phyloP scores from a whole-genome alignment of 495 filamentous ascomycete species.

The Platismatia glauca region DNA sequence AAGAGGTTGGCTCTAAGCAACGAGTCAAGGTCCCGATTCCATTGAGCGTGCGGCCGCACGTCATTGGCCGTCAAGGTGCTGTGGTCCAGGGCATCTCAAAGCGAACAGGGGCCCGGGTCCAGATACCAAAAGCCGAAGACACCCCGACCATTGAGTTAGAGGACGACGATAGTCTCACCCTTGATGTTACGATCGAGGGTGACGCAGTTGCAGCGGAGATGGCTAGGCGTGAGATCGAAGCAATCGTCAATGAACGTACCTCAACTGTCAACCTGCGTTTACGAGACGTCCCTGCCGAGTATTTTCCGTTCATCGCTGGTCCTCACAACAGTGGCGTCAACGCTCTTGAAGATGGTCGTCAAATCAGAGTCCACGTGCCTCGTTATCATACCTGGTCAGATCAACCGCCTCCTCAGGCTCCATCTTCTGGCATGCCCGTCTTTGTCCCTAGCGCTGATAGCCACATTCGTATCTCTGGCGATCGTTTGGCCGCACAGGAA shows the following conservation, averaged over 20 bases:
- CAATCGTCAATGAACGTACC: conserved; percentile 76
- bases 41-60: conserved; percentile 66
- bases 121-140: conserved; percentile 72
- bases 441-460: conserved; percentile 58
- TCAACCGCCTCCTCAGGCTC: conserved; percentile 59
- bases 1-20: conserved; percentile 78
- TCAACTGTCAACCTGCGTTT: conserved; percentile 64
- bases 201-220: conserved; percentile 74
- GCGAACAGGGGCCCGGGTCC: conserved; percentile 76
- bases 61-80: conserved; percentile 87
- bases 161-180: conserved; percentile 70
- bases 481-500: conserved; percentile 71
- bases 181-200: conserved; percentile 83
- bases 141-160: conserved; percentile 38
- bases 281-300: conserved; percentile 77
- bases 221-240: conserved; percentile 70
- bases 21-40: conserved; percentile 70
- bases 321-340: conserved; percentile 59
- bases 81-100: conserved; percentile 80
- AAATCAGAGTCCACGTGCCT: conserved; percentile 69
- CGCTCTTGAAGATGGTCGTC: conserved; percentile 59
- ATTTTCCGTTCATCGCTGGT: conserved; percentile 91
- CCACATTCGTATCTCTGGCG: conserved; percentile 77
- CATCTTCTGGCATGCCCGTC: conserved; percentile 52
- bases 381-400: conserved; percentile 64